phyloP scores from a whole-genome alignment of 1,139 yeast genomes.

The Sugiyamaella japonica region DNA sequence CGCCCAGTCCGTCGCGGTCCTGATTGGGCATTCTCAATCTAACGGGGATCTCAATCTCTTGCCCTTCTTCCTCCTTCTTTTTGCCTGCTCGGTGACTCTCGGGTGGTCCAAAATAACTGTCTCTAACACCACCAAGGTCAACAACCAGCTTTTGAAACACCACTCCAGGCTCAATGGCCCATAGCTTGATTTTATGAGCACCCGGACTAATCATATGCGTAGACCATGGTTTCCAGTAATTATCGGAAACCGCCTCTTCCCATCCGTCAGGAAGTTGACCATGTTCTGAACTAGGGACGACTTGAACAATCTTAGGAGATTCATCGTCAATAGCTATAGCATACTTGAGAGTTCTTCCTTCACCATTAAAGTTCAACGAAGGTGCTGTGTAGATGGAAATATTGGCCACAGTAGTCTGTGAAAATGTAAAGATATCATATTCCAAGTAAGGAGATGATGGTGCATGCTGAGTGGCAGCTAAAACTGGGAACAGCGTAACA shows the following conservation, averaged over 20 bases:
- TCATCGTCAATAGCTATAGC: conserved; percentile 26
- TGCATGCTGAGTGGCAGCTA: conserved; percentile 19
- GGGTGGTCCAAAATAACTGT: conserved; percentile 29
- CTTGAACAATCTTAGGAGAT: conserved; percentile 19
- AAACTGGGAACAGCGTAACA: conserved; percentile 26
- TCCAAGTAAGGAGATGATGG: conserved; percentile 23
- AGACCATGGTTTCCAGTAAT: conserved; percentile 24
- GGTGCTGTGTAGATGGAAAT: conserved; percentile 26
- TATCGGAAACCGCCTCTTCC: conserved; percentile 26
- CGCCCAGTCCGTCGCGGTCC: conserved; percentile 4
- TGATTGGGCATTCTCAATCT: conserved; percentile 8
- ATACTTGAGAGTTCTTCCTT: conserved; percentile 22
- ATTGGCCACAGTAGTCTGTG: conserved; percentile 17
- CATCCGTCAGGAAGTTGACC: conserved; percentile 25
- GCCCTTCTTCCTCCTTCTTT: conserved; percentile 15
- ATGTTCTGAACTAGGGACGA: conserved; percentile 20
- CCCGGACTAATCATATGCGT: conserved; percentile 22
- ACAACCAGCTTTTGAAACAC: conserved; percentile 27
- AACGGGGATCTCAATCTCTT: conserved; percentile 9
- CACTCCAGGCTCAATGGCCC: conserved; percentile 29
- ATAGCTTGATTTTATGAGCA: conserved; percentile 22
- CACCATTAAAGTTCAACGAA: conserved; percentile 24
- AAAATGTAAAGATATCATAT: conserved; percentile 19
- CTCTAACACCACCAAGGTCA: conserved; percentile 28
- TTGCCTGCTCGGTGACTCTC: conserved; percentile 18